These are phyloP conservation scores for Stagonosporopsis cucurbitacearum DNA, from an alignment of 2,329 filamentous ascomycete genomes.

Conservation along the genomic window DNA sequence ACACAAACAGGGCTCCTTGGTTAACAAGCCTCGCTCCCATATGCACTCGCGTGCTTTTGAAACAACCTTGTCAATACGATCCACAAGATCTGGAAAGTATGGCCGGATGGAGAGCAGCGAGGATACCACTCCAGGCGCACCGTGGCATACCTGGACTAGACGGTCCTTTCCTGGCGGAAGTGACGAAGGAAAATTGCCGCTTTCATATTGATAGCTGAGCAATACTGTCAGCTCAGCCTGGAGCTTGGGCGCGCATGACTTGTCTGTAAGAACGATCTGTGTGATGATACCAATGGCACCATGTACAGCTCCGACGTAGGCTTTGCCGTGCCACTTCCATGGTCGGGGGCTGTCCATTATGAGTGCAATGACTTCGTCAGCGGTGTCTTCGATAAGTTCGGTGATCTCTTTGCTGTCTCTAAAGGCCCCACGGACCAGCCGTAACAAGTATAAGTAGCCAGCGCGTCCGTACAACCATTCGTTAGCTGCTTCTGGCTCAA, in stretches of 20 bases:
- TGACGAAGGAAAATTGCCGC: conserved; percentile 69
- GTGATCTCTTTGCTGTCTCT: conserved; percentile 57
- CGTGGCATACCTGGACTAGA: conserved; percentile 72
- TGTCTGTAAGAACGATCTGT: conserved; percentile 68
- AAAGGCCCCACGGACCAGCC: conserved; percentile 66
- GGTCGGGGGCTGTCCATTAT: conserved; percentile 63
- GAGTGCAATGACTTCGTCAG: conserved; percentile 63
- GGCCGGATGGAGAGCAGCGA: conserved; percentile 63
- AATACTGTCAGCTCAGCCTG: conserved; percentile 61
- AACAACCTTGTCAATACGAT: conserved; percentile 62
- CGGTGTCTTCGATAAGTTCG: conserved; percentile 60
- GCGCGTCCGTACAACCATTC: conserved; percentile 73
- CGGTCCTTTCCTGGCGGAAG: conserved; percentile 57
- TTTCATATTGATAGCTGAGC: conserved; percentile 65
- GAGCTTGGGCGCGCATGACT: conserved; percentile 61
- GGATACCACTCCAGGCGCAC: conserved; percentile 67
- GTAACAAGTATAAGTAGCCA: conserved; percentile 71
- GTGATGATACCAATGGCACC: conserved; percentile 73
- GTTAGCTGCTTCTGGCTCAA: conserved; percentile 58
- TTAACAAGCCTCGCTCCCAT: conserved; percentile 65
- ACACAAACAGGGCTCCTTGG: conserved; percentile 70
- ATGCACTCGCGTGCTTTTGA: conserved; percentile 60
- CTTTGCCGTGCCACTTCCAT: conserved; percentile 70
- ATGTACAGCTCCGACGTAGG: conserved; percentile 71
- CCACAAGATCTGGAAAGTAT: conserved; percentile 62